A percentile compares a stretch with the other conserved stretches of the same genome.
Evolutionary conservation across 805 yeast genomes (phyloP).

Genomic region (Lipomyces sp.): DNA sequence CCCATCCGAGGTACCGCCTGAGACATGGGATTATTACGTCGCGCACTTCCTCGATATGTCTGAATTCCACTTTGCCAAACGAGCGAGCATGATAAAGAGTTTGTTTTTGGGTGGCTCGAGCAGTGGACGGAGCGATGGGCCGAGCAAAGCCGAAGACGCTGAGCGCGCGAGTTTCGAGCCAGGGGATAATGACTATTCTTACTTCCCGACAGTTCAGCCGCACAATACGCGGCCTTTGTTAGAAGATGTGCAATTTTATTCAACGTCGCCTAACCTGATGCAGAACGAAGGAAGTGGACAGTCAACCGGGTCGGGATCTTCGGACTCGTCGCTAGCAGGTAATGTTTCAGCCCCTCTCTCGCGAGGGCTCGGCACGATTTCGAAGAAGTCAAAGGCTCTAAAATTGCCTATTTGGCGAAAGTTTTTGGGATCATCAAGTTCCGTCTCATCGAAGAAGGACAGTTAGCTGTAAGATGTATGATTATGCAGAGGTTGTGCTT

Average conservation of each 20-base stretch:
- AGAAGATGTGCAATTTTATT: neutral
- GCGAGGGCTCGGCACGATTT: conserved; percentile 22
- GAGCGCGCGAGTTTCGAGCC: conserved; percentile 6
- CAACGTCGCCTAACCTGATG: neutral
- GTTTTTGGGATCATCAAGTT: conserved; percentile 37
- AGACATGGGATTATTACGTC: conserved; percentile 34
- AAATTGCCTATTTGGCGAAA: conserved; percentile 21
- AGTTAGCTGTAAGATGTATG: neutral
- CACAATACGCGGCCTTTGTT: neutral
- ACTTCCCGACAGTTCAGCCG: conserved; percentile 4
- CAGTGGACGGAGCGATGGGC: neutral
- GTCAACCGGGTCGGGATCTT: conserved; percentile 4
- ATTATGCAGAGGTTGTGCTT: neutral
- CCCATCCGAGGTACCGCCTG: conserved; percentile 33
- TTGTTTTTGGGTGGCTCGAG: conserved; percentile 9
- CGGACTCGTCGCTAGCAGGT: conserved; percentile 18
- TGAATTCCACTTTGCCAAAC: conserved; percentile 21
- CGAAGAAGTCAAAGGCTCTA: conserved; percentile 22
- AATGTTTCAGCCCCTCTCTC: conserved; percentile 17
- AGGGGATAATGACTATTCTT: conserved; percentile 6
- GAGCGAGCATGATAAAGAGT: conserved; percentile 24
- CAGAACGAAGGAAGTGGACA: neutral
- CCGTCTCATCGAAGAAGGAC: conserved; percentile 40
- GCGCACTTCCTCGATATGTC: conserved; percentile 22
- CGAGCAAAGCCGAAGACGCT: neutral